phyloP scores from a whole-genome alignment of 345 rosid genomes.

The Boechera stricta region DNA sequence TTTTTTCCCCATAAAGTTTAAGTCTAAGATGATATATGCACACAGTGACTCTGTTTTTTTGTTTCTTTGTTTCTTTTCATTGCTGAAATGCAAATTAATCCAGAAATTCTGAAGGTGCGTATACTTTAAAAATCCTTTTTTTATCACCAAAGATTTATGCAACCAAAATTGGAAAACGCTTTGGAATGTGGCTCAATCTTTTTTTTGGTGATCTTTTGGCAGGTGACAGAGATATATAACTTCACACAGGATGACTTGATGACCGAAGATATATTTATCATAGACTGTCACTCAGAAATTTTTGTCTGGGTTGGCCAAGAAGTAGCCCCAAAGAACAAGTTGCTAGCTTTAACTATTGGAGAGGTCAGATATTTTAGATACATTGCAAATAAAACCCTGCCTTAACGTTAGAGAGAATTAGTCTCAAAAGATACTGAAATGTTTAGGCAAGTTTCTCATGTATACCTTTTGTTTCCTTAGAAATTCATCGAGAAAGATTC shows the following conservation, averaged over 20 bases:
- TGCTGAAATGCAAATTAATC: conserved; percentile 33
- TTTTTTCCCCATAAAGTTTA: neutral
- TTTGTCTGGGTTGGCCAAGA: conserved; percentile 97
- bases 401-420: neutral
- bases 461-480: conserved; percentile 46
- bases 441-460: conserved; percentile 29
- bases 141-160: neutral
- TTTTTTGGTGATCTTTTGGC: conserved; percentile 30
- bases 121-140: conserved; percentile 11
- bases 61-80: neutral
- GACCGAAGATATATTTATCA: conserved; percentile 93
- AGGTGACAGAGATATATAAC: conserved; percentile 92
- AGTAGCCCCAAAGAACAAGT: conserved; percentile 72
- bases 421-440: conserved; percentile 2
- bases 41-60: conserved; percentile 36
- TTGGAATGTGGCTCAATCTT: conserved; percentile 28
- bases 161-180: neutral
- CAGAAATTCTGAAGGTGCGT: conserved; percentile 89
- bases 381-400: neutral
- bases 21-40: conserved; percentile 31
- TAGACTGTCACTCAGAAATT: conserved; percentile 84
- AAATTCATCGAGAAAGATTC: conserved; percentile 83
- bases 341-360: conserved; percentile 75
- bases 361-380: conserved; percentile 59
- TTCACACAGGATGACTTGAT: conserved; percentile 94